Evolutionary conservation across 2,329 filamentous ascomycete genomes (phyloP).

Genomic region (Trichoderma sp.): DNA sequence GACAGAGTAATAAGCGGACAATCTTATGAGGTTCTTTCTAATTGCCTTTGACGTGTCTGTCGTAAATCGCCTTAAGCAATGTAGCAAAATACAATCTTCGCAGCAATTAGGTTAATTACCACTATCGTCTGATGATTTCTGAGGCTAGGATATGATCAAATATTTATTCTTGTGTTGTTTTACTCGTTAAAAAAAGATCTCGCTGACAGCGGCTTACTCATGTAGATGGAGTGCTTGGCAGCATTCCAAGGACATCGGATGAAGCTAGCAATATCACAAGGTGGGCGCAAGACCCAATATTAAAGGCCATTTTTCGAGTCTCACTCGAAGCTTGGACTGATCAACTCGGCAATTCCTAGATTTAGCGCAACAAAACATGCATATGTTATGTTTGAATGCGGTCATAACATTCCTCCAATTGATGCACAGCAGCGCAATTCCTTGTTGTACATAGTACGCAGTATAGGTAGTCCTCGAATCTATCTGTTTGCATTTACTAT

Average conservation of each 20-base stretch:
- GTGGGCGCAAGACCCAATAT: neutral
- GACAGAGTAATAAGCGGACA: neutral
- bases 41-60: neutral
- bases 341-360: neutral
- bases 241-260: neutral
- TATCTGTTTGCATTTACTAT: neutral
- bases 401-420: neutral
- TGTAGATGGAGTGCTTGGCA: neutral
- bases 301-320: neutral
- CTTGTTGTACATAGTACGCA: neutral
- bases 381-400: neutral
- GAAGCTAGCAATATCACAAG: neutral
- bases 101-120: neutral
- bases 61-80: neutral
- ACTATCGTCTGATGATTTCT: neutral
- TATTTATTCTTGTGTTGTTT: neutral
- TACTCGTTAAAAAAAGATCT: neutral
- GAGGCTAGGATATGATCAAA: neutral
- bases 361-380: neutral
- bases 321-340: neutral
- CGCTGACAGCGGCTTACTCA: neutral
- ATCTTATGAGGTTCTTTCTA: neutral
- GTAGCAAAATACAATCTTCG: neutral
- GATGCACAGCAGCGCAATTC: neutral
- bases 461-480: neutral